These are phyloP conservation scores for Entomortierella beljakovae DNA, from an alignment of 192 early-diverging fungal genomes.

Conservation along the genomic window DNA sequence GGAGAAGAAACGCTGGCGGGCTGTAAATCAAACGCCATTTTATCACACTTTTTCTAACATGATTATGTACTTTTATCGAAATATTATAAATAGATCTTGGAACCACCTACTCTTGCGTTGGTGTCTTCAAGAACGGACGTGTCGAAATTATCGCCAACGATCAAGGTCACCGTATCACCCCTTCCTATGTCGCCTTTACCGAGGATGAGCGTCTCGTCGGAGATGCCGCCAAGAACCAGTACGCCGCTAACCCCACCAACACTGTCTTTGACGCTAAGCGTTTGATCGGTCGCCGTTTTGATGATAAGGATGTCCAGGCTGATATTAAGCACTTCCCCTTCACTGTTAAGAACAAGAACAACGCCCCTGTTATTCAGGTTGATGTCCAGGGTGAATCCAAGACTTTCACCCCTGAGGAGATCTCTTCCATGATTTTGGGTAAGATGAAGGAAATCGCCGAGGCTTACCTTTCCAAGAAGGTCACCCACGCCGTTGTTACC, in stretches of 20 bases:
- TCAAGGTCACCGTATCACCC: constrained; percentile 95
- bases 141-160: constrained; percentile 99
- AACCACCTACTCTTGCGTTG: constrained; percentile 95
- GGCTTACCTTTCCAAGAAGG: constrained; percentile 85
- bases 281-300: constrained; percentile 89
- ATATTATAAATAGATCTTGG: constrained; percentile 89
- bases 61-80: too few relatives aligned
- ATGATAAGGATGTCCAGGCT: constrained; percentile 89
- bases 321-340: constrained; percentile 98
- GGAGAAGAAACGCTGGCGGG: too few relatives aligned
- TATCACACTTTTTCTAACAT: too few relatives aligned
- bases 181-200: constrained; percentile 95
- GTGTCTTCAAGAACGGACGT: constrained; percentile 91
- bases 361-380: constrained; percentile 88
- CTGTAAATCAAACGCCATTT: too few relatives aligned
- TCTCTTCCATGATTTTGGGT: constrained; percentile 91
- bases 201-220: constrained; percentile 93
- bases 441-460: constrained; percentile 98
- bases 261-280: constrained; percentile 96
- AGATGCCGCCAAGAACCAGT: constrained; percentile 97
- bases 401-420: constrained; percentile 92
- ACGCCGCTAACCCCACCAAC: constrained; percentile 87
- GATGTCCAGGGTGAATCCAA: constrained; percentile 88
- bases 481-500: constrained; percentile 95
- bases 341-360: constrained; percentile 84